Evolutionary conservation across 805 yeast species (phyloP).

Genomic region (Cyberlindnera mrakii): DNA sequence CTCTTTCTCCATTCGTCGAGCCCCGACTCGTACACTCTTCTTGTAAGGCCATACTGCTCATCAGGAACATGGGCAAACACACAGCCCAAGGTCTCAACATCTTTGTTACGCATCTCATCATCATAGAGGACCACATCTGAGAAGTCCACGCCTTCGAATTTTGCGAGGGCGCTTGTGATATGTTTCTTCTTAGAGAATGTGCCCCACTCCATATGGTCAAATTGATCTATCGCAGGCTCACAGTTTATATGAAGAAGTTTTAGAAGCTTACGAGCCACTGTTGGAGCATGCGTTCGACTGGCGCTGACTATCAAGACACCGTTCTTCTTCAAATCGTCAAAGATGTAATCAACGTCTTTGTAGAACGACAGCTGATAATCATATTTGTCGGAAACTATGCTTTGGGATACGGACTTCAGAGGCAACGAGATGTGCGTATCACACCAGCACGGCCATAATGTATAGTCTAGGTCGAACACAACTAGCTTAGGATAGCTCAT

Average conservation of each 20-base stretch:
- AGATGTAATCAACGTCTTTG: conserved; percentile 60
- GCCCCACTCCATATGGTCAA: conserved; percentile 66
- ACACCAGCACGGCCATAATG: conserved; percentile 83
- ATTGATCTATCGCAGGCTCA: conserved; percentile 44
- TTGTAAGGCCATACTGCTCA: conserved; percentile 28
- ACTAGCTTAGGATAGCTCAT: conserved; percentile 42
- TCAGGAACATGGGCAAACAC: conserved; percentile 59
- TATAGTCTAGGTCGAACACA: conserved; percentile 72
- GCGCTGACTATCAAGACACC: conserved; percentile 59
- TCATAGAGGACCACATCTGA: conserved; percentile 49
- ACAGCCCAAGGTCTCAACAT: conserved; percentile 67
- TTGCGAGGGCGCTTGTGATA: conserved; percentile 49
- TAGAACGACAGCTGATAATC: conserved; percentile 56
- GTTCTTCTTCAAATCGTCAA: conserved; percentile 43
- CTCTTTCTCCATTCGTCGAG: conserved; percentile 3
- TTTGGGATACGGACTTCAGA: conserved; percentile 29
- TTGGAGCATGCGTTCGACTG: conserved; percentile 73
- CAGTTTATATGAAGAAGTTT: conserved; percentile 45
- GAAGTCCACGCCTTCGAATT: conserved; percentile 43
- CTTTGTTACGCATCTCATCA: conserved; percentile 73
- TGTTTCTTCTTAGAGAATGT: conserved; percentile 52
- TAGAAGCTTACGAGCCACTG: conserved; percentile 63
- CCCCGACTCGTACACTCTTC: conserved; percentile 8
- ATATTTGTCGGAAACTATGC: conserved; percentile 39
- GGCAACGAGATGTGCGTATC: conserved; percentile 67